Base-by-base conservation (phyloP, 1,139 yeast species). In the Ogataea hybrid region DNA sequence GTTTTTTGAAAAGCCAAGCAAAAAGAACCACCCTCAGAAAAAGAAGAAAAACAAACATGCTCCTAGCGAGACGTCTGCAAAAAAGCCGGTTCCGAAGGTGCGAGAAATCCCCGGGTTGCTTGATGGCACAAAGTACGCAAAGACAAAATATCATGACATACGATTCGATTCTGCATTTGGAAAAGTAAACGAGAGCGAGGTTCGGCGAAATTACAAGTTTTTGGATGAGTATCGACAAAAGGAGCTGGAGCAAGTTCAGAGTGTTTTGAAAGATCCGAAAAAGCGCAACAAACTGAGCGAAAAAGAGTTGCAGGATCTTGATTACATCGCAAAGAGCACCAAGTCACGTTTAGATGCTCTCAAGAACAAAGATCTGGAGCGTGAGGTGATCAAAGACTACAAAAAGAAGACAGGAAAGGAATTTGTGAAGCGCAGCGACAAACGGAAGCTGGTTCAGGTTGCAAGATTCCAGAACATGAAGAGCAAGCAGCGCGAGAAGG, bases 111-210 rank as follows among this genome's bases (percentile, higher is more conserved):
- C 90, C 0, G 96, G 96, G 0, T 63, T 86, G 33, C 41, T 50
- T 25, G 74, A 71, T 30, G 52, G 54, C 18, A 62, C 71, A 15
- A 68, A 68, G 51, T 57, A 65, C 35, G 56, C 64, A 14, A 42
- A 48, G 61, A 70, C 32, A 61, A 69, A 25, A 28, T 79, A 84
- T 58, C 73, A 79, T 40, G 98, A 92, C 67, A 81, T 94, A 25
- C 73, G 98, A 52, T 92, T 92, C 61, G 96, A 90, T 63, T 77
- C 94, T 1, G 89, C 96, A 0, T 79, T 81, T 50, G 97, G 97
- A 44, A 84, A 80, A 54, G 86, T 95, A 0, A 92, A 89, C 58
- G 65, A 78, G 44, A 67, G 70, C 25, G 71, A 72, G 46, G 76
- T 83, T 25, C 71, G 97, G 43, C 77, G 79, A 56, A 81, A 90